Base-by-base conservation (phyloP, 108 stramenopile genomes). In the Cyclostephanos invisitatus region DNA sequence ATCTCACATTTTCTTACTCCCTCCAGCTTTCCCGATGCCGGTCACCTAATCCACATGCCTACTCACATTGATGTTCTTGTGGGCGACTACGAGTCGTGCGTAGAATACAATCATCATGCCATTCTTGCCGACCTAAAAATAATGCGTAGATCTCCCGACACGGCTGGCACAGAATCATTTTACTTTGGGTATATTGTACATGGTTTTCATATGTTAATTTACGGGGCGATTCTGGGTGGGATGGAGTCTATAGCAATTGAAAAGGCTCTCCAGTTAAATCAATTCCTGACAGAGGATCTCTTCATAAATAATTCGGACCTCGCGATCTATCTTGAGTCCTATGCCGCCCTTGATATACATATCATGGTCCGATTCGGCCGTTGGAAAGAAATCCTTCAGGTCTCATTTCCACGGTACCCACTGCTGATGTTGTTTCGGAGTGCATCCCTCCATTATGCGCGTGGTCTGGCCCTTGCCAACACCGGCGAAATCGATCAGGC, bases 141-240 rank as follows among this genome's bases (percentile, higher is more conserved):
- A 44, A 89, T 88, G 84, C 27, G 67, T 18, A 62, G 51, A 24
- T 86, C 85, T 49, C 91, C 90, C 9, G 81, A 85, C 15, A 92
- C 91, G 14, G 86, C 89, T 37, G 90, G 90, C 21, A 82, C 74
- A 18, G 82, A 83, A 56, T 83, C 86, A 0, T 95, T 95, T 67
- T 95, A 91, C 67, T 91, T 92, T 75, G 94, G 94, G 9, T 95
- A 95, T 69, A 86, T 89, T 70, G 89, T 86, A 32, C 94, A 95
- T 73, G 85, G 90, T 62, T 95, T 85, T 79, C 88, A 95, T 71
- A 92, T 95, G 90, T 70, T 78, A 1, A 86, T 91, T 0, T 95
- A 91, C 64, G 90, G 91, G 17, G 76, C 80, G 3, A 90, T 95
- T 32, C 63, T 95, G 55, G 94, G 94, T 24, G 94, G 89, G 5